Evolutionary conservation across 208 protist species (phyloP), one percentile per base, ranked within the genome.

Genomic region (Acanthamoeba lugdunensis): DNA sequence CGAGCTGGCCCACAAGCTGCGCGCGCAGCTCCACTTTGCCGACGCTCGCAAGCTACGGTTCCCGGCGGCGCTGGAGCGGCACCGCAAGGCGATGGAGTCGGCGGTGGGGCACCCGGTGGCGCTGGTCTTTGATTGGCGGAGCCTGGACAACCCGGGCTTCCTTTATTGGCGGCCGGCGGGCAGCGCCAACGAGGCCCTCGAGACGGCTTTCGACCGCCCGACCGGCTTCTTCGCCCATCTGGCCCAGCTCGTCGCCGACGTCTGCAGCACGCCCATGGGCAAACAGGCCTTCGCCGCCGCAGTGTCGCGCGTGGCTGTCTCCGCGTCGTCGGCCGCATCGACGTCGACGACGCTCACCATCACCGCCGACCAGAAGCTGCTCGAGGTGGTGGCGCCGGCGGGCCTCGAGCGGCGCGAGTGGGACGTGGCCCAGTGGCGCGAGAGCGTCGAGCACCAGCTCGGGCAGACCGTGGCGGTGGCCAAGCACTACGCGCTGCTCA

Each of bases 261-360:
- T 79, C 28, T 79, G 69, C 69, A 79, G 69, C 69, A 79, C 69
- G 25, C 69, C 69, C 33, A 79, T 79, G 69, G 69, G 69, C 69
- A 79, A 79, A 33, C 69, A 48, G 33, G 69, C 69, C 69, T 79
- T 79, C 9, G 69, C 69, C 28, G 69, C 14, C 28, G 69, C 37
- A 8, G 69, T 79, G 23, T 79, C 69, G 28, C 23, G 16, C 13
- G 69, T 79, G 69, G 37, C n/a, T 9, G 69, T 79, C 30, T 16
- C 28, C 69, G 14, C 50, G 37, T 21, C 28, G 69, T 6, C 69
- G 28, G 33, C n/a, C 41, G 25, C 61, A 28, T n/a, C 61, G n/a
- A 79, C 13, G 7, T 79, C 21, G 69, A 16, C 52, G 16, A 21
- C 52, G 61, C 61, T 67, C 61, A 67, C 16, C 61, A 28, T 28